Conservation (phyloP, 768 basidiomycete species). For the Guyanaporus albipodus region DNA sequence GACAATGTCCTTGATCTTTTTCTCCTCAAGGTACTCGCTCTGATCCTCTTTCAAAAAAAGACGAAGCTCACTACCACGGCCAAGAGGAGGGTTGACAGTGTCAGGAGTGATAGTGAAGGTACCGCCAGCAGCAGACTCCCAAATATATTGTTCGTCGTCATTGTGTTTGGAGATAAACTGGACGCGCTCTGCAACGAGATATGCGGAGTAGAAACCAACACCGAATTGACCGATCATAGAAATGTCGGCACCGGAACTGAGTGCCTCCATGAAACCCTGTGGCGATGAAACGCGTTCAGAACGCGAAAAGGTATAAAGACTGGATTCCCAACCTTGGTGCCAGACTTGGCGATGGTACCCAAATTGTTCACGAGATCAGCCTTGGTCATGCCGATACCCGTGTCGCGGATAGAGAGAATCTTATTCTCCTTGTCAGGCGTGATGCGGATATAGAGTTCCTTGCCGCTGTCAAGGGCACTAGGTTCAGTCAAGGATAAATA, state of each 20-base stretch:
- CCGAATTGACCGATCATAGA: slow-evolving; percentile 99
- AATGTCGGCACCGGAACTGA: slow-evolving; percentile 83
- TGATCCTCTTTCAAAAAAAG: slow-evolving; percentile 98
- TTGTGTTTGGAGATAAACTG: slow-evolving; percentile 99
- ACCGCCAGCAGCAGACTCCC: slow-evolving; percentile 99
- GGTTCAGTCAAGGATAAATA: slow-evolving; percentile 96
- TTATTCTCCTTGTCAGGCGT: slow-evolving; percentile 96
- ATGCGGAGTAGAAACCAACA: slow-evolving; percentile 99
- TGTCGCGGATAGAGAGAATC: slow-evolving; percentile 84
- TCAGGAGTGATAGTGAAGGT: slow-evolving; percentile 99
- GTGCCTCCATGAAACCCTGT: slow-evolving; percentile 99
- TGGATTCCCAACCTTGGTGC: slow-evolving; percentile 64
- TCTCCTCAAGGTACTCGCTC: slow-evolving; percentile 98
- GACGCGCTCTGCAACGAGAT: slow-evolving; percentile 97
- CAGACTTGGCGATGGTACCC: slow-evolving; percentile 93
- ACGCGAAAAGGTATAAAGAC: not conserved
- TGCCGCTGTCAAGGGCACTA: slow-evolving; percentile 80
- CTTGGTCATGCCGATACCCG: slow-evolving; percentile 99
- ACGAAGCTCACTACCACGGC: slow-evolving; percentile 90
- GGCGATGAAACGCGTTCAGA: slow-evolving; percentile 6
- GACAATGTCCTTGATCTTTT: slow-evolving; percentile 98
- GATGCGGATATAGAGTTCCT: slow-evolving; percentile 94
- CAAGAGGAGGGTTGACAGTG: slow-evolving; percentile 82
- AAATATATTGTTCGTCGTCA: slow-evolving; percentile 99
- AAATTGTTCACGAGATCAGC: slow-evolving; percentile 99